Evolutionary conservation across 2,329 filamentous ascomycete species (phyloP).

Genomic region (Stagonosporopsis tanaceti): DNA sequence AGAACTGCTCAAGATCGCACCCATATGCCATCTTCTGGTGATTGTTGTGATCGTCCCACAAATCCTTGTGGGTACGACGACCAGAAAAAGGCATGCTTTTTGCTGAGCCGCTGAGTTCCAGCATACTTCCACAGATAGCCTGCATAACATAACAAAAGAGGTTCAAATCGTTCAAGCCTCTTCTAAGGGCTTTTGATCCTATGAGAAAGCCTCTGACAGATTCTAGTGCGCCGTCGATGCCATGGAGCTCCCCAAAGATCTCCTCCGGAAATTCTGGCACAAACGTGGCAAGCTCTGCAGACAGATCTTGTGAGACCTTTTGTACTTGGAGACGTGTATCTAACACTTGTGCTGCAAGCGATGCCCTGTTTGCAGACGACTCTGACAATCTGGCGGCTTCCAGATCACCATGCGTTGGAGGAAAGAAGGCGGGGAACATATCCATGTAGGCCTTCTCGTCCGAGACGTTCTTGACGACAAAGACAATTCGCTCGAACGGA

Average conservation of each 20-base stretch:
- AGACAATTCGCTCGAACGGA: conserved; percentile 40
- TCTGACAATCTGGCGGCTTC: conserved; percentile 27
- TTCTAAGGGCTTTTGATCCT: conserved; percentile 15
- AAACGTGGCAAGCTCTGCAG: conserved; percentile 22
- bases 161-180: conserved; percentile 26
- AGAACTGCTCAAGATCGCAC: conserved; percentile 24
- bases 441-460: conserved; percentile 44
- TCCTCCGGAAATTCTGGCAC: conserved; percentile 25
- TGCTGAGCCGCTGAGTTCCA: conserved; percentile 29
- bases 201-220: conserved; percentile 27
- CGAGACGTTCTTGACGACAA: conserved; percentile 36
- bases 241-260: conserved; percentile 26
- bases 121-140: conserved; percentile 31
- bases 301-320: conserved; percentile 23
- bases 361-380: conserved; percentile 18
- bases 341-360: conserved; percentile 25
- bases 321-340: conserved; percentile 32
- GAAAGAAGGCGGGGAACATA: conserved; percentile 43
- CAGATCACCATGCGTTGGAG: conserved; percentile 42
- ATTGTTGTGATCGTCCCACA: conserved; percentile 40
- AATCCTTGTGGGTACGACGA: conserved; percentile 8
- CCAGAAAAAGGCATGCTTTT: conserved; percentile 9
- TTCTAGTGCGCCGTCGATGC: conserved; percentile 24
- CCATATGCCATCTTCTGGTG: conserved; percentile 30
- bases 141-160: conserved; percentile 37